phyloP scores from a whole-genome alignment of 192 early-diverging fungal genomes.

The Coemansia sp. region DNA sequence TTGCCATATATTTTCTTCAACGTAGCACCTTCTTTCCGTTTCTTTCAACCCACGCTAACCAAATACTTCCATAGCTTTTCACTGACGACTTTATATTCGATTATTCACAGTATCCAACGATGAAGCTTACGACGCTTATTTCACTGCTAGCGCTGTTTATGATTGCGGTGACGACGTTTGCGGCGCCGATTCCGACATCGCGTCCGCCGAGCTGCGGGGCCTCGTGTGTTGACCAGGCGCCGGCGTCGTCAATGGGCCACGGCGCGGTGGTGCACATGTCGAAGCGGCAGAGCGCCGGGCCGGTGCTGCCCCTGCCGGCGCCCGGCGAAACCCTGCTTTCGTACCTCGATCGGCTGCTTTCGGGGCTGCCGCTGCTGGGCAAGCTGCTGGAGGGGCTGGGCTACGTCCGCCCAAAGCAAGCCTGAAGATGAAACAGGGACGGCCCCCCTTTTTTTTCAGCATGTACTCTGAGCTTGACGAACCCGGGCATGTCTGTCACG shows the following conservation, averaged over 20 bases:
- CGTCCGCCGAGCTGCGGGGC: background rate
- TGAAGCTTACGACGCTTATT: slow-evolving; percentile 11
- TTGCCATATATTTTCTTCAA: too few relatives aligned
- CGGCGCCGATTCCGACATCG: slow-evolving; percentile 4
- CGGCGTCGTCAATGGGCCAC: background rate
- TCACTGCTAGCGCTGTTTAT: slow-evolving; percentile 4
- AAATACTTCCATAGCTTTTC: too few relatives aligned
- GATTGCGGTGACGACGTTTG: slow-evolving; percentile 3
- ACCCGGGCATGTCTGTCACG: too few relatives aligned
- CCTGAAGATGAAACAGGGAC: background rate
- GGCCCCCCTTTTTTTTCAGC: background rate
- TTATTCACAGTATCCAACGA: too few relatives aligned
- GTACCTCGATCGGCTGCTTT: slow-evolving; percentile 40
- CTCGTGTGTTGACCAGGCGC: background rate
- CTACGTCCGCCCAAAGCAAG: slow-evolving; percentile 31
- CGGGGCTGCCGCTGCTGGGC: slow-evolving; percentile 25
- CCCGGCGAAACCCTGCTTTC: slow-evolving; percentile 25
- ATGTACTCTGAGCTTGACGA: background rate
- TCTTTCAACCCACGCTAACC: too few relatives aligned
- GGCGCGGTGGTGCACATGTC: background rate
- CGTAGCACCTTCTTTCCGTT: too few relatives aligned
- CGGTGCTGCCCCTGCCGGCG: slow-evolving; percentile 35
- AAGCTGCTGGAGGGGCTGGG: slow-evolving; percentile 34
- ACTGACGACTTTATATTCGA: too few relatives aligned
- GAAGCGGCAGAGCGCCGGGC: slow-evolving; percentile 8